A percentile compares a stretch with the other conserved stretches of the same genome.
Conservation (phyloP, 192 early-diverging fungal genomes). For the Entrophospora sp. region DNA sequence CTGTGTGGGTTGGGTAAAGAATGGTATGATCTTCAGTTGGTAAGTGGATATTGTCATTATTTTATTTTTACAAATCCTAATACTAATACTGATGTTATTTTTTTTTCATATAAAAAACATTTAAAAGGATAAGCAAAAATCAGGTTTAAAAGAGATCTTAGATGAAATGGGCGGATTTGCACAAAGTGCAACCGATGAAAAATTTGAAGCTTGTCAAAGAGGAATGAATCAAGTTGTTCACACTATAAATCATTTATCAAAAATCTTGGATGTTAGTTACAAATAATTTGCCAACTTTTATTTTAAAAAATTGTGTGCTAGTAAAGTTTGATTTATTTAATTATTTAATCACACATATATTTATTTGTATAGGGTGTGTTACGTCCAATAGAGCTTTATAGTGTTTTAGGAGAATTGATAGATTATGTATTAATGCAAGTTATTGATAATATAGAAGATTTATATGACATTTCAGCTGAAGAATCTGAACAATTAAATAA, state of each 20-base stretch:
- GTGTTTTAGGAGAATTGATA: conserved; percentile 23
- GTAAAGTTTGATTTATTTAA: background rate
- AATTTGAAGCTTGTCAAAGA: conserved; percentile 37
- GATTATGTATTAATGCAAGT: conserved; percentile 22
- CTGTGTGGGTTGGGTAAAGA: conserved; percentile 41
- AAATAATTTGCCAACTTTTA: background rate
- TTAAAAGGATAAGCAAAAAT: conserved; percentile 44
- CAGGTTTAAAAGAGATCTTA: conserved; percentile 37
- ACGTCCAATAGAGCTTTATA: conserved; percentile 22
- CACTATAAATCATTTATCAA: conserved; percentile 37
- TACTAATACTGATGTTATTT: too few species aligned
- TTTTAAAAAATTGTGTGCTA: conserved; percentile 54
- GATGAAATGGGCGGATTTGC: conserved; percentile 30
- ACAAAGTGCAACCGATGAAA: conserved; percentile 29
- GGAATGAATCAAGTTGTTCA: conserved; percentile 44
- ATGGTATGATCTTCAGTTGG: conserved; percentile 47
- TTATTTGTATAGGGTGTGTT: background rate
- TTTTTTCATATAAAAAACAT: too few species aligned
- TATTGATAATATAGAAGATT: conserved; percentile 28
- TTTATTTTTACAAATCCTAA: background rate
- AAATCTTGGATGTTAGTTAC: conserved; percentile 45
- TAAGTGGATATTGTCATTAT: conserved; percentile 28
- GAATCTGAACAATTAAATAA: conserved; percentile 33
- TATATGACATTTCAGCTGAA: conserved; percentile 31
- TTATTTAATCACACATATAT: background rate